Evolutionary conservation across 495 filamentous ascomycete species (phyloP), one percentile per base, ranked within the genome.

Genomic region (Bacidia gigantensis): DNA sequence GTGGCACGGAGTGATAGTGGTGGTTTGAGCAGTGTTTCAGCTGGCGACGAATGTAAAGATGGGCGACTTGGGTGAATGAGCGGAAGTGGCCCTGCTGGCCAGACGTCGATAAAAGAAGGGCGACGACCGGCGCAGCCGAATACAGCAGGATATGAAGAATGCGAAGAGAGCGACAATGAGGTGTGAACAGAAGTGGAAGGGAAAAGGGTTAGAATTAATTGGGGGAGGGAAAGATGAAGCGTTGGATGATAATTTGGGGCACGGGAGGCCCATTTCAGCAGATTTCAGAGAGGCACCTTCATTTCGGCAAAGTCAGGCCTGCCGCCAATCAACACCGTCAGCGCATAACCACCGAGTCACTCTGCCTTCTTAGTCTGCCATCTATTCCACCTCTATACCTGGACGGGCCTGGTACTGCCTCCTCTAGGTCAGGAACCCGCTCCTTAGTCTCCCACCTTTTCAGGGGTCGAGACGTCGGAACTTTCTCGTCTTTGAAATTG

Each of bases 101-200:
- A 52, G 55, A 56, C 53, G 61, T 61, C 56, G 63, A 60, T 61
- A 64, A 69, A 69, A 61, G 66, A 70, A 65, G 62, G 67, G 62
- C 65, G 63, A 65, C 67, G 58, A 65, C 58, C 60, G 62, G 56
- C 63, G 55, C 26, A 56, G 26, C 26, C 42, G 51, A 49, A 49
- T 25, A 26, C 41, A 39, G 56, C 42, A 42, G 35, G 17, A 23
- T 26, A 46, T 39, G 18, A 38, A 49, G 38, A 35, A 48, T 0
- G 25, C 26, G 17, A 26, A 5, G 3, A 22, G 25, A 53, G 22
- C 9, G 41, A 39, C 24, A 48, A 26, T 32, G 24, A 26, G 24
- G 47, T 24, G 20, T 26, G 26, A 7, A 29, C 35, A 26, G 48
- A 35, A 43, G 38, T 18, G 14, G 26, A 23, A 35, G 17, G 29